Evolutionary conservation across 2,329 filamentous ascomycete genomes (phyloP).

Genomic region (Rugonectria rugulosa): DNA sequence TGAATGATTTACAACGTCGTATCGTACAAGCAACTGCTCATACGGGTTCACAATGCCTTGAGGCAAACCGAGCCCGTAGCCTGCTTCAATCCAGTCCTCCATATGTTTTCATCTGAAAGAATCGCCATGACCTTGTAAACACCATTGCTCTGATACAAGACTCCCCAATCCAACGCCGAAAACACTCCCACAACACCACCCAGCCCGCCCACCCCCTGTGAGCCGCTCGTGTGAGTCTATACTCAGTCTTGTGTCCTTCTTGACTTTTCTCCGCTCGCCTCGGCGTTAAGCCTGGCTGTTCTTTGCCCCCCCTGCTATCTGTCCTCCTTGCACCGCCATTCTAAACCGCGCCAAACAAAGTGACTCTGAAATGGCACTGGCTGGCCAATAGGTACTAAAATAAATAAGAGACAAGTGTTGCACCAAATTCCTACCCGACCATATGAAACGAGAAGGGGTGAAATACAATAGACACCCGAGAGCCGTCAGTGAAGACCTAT

Average conservation of each 20-base stretch:
- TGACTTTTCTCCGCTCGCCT: not conserved
- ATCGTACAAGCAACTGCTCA: too few relatives aligned
- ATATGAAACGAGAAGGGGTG: conserved; percentile 30
- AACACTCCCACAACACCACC: conserved; percentile 34
- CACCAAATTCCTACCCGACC: conserved; percentile 21
- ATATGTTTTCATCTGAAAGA: too few relatives aligned
- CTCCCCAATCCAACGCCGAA: conserved; percentile 37
- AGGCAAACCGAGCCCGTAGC: too few relatives aligned
- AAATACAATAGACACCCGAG: conserved; percentile 40
- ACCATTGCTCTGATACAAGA: conserved; percentile 40
- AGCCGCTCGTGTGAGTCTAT: not conserved
- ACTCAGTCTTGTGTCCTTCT: conserved; percentile 9
- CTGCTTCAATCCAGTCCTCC: too few relatives aligned
- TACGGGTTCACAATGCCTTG: not conserved
- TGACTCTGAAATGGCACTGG: conserved; percentile 13
- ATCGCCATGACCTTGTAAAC: too few relatives aligned
- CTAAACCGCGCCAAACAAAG: conserved; percentile 14
- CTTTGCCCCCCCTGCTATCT: conserved; percentile 1
- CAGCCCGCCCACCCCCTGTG: conserved; percentile 20
- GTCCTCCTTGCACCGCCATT: conserved; percentile 4
- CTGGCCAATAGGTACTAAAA: conserved; percentile 21
- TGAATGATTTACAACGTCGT: too few relatives aligned
- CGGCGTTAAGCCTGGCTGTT: conserved; percentile 7
- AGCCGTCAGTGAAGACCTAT: conserved; percentile 30
- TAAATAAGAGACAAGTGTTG: conserved; percentile 21